Percentiles rank a stretch among this genome's conserved stretches.
Conservation (phyloP, 2,329 filamentous ascomycete species). For the Epichloe typhina region DNA sequence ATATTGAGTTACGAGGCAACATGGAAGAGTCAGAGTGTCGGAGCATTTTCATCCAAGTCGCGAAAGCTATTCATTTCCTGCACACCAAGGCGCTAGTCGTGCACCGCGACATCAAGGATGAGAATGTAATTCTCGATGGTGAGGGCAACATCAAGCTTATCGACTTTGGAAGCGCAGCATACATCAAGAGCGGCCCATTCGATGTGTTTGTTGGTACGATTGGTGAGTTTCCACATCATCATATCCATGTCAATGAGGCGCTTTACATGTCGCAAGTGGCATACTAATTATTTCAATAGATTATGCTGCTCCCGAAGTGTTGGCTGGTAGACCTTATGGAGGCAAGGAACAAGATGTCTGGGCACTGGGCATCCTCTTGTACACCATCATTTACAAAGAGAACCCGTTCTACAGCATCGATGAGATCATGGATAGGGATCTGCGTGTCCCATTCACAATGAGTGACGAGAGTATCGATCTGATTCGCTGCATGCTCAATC, state of each 20-base stretch:
- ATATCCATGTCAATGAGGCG: no score
- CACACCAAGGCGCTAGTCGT: slow-evolving; percentile 86
- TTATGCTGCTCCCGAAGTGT: slow-evolving; percentile 95
- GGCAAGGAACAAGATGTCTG: slow-evolving; percentile 98
- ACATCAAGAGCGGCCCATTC: slow-evolving; percentile 96
- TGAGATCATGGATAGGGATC: slow-evolving; percentile 95
- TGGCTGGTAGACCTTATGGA: slow-evolving; percentile 80
- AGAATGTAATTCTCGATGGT: slow-evolving; percentile 92
- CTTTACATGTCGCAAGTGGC: neutral
- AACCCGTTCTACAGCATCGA: slow-evolving; percentile 99
- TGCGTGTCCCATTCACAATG: slow-evolving; percentile 78
- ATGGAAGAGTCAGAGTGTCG: slow-evolving; percentile 93
- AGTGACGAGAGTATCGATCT: slow-evolving; percentile 89
- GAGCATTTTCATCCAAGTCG: slow-evolving; percentile 91
- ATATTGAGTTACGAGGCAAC: slow-evolving; percentile 88
- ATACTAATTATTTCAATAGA: slow-evolving; percentile 38
- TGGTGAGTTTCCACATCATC: slow-evolving; percentile 42
- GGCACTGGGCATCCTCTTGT: slow-evolving; percentile 91
- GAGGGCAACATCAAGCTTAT: slow-evolving; percentile 94
- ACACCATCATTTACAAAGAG: slow-evolving; percentile 99
- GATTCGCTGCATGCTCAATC: slow-evolving; percentile 81
- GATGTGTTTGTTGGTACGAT: slow-evolving; percentile 98
- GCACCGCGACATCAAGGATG: slow-evolving; percentile 96
- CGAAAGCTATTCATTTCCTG: slow-evolving; percentile 76
- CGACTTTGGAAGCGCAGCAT: slow-evolving; percentile 94